Percentiles rank a stretch among this genome's conserved stretches.
These are phyloP conservation scores for Mycena rosella DNA, from an alignment of 768 basidiomycete species.

Conservation along the genomic window DNA sequence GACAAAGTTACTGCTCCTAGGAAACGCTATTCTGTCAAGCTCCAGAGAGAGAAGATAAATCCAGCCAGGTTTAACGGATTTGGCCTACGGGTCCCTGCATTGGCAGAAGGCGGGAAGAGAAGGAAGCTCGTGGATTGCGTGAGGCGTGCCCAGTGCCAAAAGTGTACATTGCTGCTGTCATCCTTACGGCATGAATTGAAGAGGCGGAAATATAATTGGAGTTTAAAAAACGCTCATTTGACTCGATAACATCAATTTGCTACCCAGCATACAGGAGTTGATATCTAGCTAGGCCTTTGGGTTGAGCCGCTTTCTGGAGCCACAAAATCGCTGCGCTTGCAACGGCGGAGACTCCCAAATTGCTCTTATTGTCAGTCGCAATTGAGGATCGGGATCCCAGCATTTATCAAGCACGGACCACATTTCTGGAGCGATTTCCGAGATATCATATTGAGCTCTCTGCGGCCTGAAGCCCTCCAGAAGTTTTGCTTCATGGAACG, in stretches of 20 bases:
- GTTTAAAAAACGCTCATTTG: conserved; percentile 7
- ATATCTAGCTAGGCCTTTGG: conserved; percentile 10
- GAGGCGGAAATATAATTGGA: conserved; percentile 6
- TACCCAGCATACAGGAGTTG: conserved; percentile 3
- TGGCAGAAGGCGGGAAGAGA: conserved; percentile 15
- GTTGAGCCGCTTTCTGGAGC: conserved; percentile 7
- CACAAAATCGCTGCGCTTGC: conserved; percentile 13
- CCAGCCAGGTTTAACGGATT: conserved; percentile 12
- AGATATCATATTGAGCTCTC: conserved; percentile 18
- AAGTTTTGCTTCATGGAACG: conserved; percentile 21
- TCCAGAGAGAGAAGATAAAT: conserved; percentile 8
- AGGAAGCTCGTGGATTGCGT: conserved; percentile 8
- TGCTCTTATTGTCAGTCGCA: conserved; percentile 14
- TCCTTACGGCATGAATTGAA: conserved; percentile 8
- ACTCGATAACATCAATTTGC: conserved; percentile 14
- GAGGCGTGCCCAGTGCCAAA: conserved; percentile 1
- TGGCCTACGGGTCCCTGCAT: conserved; percentile 10
- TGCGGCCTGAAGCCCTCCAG: conserved; percentile 20
- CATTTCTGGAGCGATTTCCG: conserved; percentile 8
- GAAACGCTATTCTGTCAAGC: conserved; percentile 5
- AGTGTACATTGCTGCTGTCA: conserved; percentile 5
- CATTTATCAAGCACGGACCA: conserved; percentile 22
- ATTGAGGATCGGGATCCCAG: conserved; percentile 15
- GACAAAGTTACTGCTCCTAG: conserved; percentile 6
- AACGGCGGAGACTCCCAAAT: conserved; percentile 21